Percentiles rank a stretch among this genome's conserved stretches.
phyloP scores from a whole-genome alignment of 2,329 filamentous ascomycete species.

The Colletotrichum coccodes region DNA sequence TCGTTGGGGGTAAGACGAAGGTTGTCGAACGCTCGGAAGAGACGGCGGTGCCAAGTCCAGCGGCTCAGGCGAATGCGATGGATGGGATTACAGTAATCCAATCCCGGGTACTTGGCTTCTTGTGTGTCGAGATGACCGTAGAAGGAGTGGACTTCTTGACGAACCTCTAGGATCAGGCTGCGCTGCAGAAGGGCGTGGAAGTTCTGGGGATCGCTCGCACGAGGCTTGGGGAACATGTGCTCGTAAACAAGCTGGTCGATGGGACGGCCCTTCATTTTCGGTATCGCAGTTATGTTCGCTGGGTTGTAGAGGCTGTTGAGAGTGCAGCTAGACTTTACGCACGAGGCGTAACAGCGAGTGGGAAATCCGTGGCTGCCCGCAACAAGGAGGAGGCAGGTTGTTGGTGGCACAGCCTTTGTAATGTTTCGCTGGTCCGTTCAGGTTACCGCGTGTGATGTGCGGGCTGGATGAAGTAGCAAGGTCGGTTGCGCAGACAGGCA shows the following conservation, averaged over 20 bases:
- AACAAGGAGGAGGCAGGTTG: neutral
- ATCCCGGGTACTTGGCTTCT: constrained; percentile 83
- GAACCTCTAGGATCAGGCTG: constrained; percentile 79
- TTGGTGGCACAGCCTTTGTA: neutral
- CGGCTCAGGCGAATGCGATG: constrained; percentile 82
- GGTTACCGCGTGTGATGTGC: neutral
- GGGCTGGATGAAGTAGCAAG: neutral
- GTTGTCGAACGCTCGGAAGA: constrained; percentile 80
- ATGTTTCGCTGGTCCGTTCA: neutral
- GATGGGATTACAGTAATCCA: constrained; percentile 79
- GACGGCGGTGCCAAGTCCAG: constrained; percentile 79
- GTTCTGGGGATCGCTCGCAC: constrained; percentile 74
- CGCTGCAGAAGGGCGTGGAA: constrained; percentile 78
- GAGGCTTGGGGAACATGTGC: constrained; percentile 76
- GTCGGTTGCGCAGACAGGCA: neutral
- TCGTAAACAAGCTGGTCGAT: constrained; percentile 80
- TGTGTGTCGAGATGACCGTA: constrained; percentile 83
- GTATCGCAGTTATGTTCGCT: neutral
- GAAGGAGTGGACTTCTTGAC: constrained; percentile 81
- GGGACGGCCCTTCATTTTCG: constrained; percentile 74
- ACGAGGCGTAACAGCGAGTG: neutral
- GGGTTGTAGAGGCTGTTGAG: neutral
- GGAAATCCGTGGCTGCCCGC: neutral
- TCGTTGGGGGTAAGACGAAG: constrained; percentile 76
- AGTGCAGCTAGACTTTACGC: neutral